Conservation (phyloP, 345 rosid genomes). For the Viola odorata region DNA sequence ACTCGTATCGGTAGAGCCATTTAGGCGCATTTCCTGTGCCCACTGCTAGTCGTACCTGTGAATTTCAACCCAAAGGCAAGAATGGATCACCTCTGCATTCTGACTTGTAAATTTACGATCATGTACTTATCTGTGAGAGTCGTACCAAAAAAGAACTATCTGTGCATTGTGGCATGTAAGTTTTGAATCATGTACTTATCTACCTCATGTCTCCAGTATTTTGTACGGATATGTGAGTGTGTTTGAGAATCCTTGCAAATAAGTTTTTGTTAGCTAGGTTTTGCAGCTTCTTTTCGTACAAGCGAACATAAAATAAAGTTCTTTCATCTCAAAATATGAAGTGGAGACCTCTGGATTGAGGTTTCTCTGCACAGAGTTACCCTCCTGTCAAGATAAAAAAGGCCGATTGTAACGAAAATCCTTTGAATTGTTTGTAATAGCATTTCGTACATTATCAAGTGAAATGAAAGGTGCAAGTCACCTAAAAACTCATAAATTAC, state of each 20-base stretch:
- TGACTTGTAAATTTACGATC: background rate
- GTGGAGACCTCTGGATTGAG: no score
- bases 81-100: background rate
- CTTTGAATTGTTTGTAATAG: no score
- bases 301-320: no score
- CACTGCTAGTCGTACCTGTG: no score
- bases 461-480: no score
- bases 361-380: no score
- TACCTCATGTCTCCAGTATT: background rate
- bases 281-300: no score
- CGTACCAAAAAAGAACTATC: background rate
- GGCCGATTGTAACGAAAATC: no score
- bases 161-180: background rate
- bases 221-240: background rate
- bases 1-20: conserved; percentile 50
- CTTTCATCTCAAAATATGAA: no score
- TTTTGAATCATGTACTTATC: background rate
- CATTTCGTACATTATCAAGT: no score
- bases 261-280: background rate
- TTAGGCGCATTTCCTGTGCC: conserved; percentile 5
- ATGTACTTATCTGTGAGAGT: background rate
- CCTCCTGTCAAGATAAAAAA: no score
- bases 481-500: no score
- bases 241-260: background rate
- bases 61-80: background rate